A percentile compares a stretch with the other conserved stretches of the same genome.
phyloP scores from a whole-genome alignment of 2,329 filamentous ascomycete genomes.

The Plenodomus lindquistii region DNA sequence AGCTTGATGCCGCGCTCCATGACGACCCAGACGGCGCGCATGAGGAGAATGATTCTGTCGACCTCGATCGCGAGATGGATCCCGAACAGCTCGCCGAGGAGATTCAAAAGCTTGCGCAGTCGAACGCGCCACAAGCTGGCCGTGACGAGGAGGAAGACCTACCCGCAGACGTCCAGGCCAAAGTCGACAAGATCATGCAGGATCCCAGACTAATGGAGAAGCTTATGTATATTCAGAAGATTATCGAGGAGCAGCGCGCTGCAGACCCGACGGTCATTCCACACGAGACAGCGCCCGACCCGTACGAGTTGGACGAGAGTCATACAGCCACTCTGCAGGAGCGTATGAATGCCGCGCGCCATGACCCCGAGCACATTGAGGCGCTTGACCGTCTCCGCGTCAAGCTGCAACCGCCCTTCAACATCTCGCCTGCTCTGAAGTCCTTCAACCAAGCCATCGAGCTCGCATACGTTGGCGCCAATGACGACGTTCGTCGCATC shows the following conservation, averaged over 20 bases:
- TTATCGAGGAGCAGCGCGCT: slow-evolving; percentile 20
- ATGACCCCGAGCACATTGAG: slow-evolving; percentile 35
- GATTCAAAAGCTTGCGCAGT: slow-evolving; percentile 22
- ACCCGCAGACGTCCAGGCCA: slow-evolving; percentile 35
- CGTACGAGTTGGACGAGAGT: slow-evolving; percentile 26
- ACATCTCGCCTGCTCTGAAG: slow-evolving; percentile 35
- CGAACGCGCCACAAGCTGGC: slow-evolving; percentile 5
- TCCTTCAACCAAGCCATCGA: slow-evolving; percentile 42
- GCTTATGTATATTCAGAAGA: slow-evolving; percentile 33
- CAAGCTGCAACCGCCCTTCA: slow-evolving; percentile 35
- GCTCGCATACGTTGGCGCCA: slow-evolving; percentile 41
- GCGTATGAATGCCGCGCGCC: slow-evolving; percentile 28
- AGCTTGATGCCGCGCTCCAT: slow-evolving; percentile 24
- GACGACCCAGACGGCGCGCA: slow-evolving; percentile 16
- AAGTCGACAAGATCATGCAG: slow-evolving; percentile 40
- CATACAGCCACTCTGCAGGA: slow-evolving; percentile 28
- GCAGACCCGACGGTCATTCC: slow-evolving; percentile 19
- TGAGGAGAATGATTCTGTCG: slow-evolving; percentile 12
- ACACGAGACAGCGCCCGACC: slow-evolving; percentile 34
- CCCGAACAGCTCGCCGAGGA: slow-evolving; percentile 27
- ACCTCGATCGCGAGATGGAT: slow-evolving; percentile 24
- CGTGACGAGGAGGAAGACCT: slow-evolving; percentile 22
- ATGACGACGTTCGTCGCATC: slow-evolving; percentile 40
- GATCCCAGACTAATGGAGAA: slow-evolving; percentile 41
- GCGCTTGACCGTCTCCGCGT: slow-evolving; percentile 33